These are phyloP conservation scores for Linnemannia hyalina DNA, from an alignment of 192 early-diverging fungal genomes.

Conservation along the genomic window DNA sequence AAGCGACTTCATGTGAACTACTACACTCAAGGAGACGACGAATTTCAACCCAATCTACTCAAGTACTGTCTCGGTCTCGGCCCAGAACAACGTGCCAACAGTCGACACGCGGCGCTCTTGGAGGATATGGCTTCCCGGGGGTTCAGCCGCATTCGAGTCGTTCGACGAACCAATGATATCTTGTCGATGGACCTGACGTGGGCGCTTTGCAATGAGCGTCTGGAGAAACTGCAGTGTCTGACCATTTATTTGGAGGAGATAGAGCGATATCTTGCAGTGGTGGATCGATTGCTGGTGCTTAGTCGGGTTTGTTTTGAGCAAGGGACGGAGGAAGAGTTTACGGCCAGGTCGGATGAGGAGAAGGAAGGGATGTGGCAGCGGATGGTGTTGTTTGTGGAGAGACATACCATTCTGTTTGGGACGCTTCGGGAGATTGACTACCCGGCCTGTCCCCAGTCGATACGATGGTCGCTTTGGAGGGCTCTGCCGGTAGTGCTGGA, in stretches of 20 bases:
- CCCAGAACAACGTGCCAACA: background rate
- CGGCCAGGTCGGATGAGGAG: background rate
- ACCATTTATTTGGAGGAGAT: background rate
- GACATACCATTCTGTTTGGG: background rate
- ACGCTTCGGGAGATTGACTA: background rate
- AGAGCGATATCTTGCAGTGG: background rate
- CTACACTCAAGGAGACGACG: background rate
- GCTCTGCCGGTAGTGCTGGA: background rate
- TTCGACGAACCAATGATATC: background rate
- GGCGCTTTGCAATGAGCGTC: constrained; percentile 3
- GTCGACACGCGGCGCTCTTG: background rate
- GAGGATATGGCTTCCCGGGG: background rate
- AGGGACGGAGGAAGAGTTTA: background rate
- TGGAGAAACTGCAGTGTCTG: constrained; percentile 1
- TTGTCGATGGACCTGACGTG: background rate
- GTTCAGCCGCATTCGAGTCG: background rate
- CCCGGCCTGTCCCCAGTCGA: background rate
- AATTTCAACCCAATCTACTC: background rate
- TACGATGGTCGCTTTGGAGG: background rate
- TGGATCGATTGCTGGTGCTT: background rate
- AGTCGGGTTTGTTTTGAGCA: background rate
- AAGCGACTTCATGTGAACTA: background rate
- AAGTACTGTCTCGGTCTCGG: background rate
- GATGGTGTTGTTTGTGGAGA: background rate
- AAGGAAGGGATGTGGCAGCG: background rate